Conservation (phyloP, 2,329 filamentous ascomycete species). For the Penicillium sp. region DNA sequence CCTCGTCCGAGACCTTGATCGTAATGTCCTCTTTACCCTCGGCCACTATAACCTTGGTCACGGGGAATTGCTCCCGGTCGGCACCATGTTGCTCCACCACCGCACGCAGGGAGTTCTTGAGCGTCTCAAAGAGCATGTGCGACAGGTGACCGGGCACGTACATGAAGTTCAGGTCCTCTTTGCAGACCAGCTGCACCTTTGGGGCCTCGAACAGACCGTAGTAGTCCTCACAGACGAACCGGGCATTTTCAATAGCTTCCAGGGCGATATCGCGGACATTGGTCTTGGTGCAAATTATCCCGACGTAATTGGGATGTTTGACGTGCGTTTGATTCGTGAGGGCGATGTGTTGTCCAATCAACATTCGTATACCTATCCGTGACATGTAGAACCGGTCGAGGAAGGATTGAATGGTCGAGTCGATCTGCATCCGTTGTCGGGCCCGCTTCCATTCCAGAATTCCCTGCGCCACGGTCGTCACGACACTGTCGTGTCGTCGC, state of each 20-base stretch:
- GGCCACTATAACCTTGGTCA: slow-evolving; percentile 95
- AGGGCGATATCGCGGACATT: slow-evolving; percentile 92
- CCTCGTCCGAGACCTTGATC: slow-evolving; percentile 96
- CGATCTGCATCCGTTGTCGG: slow-evolving; percentile 95
- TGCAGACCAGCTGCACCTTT: slow-evolving; percentile 93
- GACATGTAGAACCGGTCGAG: slow-evolving; percentile 99
- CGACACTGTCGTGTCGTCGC: slow-evolving; percentile 89
- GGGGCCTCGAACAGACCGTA: slow-evolving; percentile 96
- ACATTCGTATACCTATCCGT: slow-evolving; percentile 96
- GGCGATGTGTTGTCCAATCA: slow-evolving; percentile 97
- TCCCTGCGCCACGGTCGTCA: slow-evolving; percentile 95
- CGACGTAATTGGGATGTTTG: slow-evolving; percentile 88
- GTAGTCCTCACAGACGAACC: slow-evolving; percentile 98
- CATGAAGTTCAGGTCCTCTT: slow-evolving; percentile 94
- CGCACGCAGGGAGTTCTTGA: slow-evolving; percentile 96
- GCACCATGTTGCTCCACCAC: slow-evolving; percentile 93
- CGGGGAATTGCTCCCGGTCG: slow-evolving; percentile 91
- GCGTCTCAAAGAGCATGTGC: slow-evolving; percentile 98
- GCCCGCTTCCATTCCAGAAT: slow-evolving; percentile 97
- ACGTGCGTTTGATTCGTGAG: slow-evolving; percentile 88
- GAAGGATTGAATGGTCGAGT: slow-evolving; percentile 94
- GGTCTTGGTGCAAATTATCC: slow-evolving; percentile 98
- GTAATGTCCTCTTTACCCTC: slow-evolving; percentile 98
- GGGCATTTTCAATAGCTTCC: slow-evolving; percentile 95
- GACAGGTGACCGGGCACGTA: slow-evolving; percentile 98